These are phyloP conservation scores for Castanospermum australe DNA, from an alignment of 306 rosid species.

Conservation along the genomic window DNA sequence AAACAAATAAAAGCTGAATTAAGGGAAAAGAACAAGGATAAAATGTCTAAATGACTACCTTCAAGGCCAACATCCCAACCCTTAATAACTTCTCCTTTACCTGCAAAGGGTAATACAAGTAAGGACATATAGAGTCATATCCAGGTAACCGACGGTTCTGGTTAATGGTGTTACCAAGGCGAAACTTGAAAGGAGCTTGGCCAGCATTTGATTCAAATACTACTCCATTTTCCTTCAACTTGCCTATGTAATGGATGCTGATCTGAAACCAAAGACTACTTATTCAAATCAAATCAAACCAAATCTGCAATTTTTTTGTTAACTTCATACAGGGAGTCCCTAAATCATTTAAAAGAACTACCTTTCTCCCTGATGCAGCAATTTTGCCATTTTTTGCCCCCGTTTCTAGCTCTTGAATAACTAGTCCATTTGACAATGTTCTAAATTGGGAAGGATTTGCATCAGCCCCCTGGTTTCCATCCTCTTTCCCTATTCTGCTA, in stretches of 20 bases:
- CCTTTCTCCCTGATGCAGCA: conserved; percentile 73
- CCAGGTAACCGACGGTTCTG: background rate
- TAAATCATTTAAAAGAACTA: conserved; percentile 29
- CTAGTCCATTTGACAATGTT: conserved; percentile 55
- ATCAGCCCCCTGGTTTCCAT: conserved; percentile 26
- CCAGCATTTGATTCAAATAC: conserved; percentile 52
- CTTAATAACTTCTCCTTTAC: conserved; percentile 54
- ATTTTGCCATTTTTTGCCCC: conserved; percentile 65
- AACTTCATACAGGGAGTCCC: background rate
- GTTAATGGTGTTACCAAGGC: conserved; percentile 61
- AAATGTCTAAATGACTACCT: conserved; percentile 47
- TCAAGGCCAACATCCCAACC: conserved; percentile 87
- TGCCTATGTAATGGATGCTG: conserved; percentile 60
- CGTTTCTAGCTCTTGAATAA: conserved; percentile 58
- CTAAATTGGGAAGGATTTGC: conserved; percentile 44
- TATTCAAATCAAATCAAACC: conserved; percentile 1
- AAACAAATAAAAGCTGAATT: background rate
- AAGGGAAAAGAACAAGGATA: conserved; percentile 13
- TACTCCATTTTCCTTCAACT: conserved; percentile 60
- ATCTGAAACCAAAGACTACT: conserved; percentile 62
- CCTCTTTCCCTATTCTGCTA: conserved; percentile 13
- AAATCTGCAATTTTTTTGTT: background rate
- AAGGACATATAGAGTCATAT: conserved; percentile 2
- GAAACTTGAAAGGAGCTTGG: conserved; percentile 64
- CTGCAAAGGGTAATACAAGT: conserved; percentile 47